Evolutionary conservation across 2,329 filamentous ascomycete species (phyloP), one percentile per base, ranked within the genome.

Genomic region (Pseudopyrenochaeta lycopersici): DNA sequence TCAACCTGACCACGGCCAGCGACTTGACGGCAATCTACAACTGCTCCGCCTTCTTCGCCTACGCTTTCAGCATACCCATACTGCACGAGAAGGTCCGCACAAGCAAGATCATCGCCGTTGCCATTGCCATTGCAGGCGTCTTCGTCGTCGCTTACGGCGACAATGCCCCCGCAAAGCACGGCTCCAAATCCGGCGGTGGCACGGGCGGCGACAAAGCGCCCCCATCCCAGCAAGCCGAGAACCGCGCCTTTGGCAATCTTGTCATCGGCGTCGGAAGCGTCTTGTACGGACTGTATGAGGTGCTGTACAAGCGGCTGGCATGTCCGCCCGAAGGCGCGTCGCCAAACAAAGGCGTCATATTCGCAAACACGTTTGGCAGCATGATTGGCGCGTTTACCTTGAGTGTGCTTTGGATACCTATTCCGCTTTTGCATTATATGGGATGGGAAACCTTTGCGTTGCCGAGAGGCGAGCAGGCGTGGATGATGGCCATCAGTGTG

Each of bases 11-110:
- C 1, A 97, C 91, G 3, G 90, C 95, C 2, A 92, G 90, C 62
- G 95, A 99, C 76, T 79, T 99, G 66, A 99, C 95, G 0, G 95
- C 95, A 48, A 99, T 99, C 67, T 99, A 99, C 84, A 99, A 99
- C 79, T 99, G 95, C 82, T 96, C 91, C 47, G 94, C 95, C 53
- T 99, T 99, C 78, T 99, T 99, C 75, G 95, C 95, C 43, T 99
- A 99, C 73, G 94, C 91, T 11, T 99, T 99, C 73, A 96, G 91
- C 40, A 92, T 99, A 39, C 92, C 93, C 1, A 78, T 99, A 15
- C 82, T 99, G 2, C 88, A 90, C 52, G 95, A 99, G 76, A 91
- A 90, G 62, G 78, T 97, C 11, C 88, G 91, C 18, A 78, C 89
- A 32, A 91, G 91, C 78, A 99, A 99, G 80, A 88, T 92, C 23